A percentile compares a stretch with the other conserved stretches of the same genome.
phyloP scores from a whole-genome alignment of 2,329 filamentous ascomycete genomes.

The Beauveria bassiana region DNA sequence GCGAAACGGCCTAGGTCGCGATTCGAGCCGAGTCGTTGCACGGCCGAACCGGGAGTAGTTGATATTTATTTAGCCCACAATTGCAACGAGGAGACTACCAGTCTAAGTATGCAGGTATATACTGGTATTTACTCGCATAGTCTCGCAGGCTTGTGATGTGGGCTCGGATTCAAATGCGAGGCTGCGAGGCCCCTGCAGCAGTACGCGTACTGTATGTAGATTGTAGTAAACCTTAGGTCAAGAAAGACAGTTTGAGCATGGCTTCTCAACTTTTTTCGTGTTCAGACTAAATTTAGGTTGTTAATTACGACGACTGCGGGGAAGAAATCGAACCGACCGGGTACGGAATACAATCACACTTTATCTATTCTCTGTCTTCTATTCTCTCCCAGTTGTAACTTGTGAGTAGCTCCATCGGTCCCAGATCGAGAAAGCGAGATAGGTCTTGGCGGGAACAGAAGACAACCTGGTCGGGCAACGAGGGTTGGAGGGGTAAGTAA shows the following conservation, averaged over 20 bases:
- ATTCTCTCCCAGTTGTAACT: background rate
- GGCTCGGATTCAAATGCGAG: conserved; percentile 7
- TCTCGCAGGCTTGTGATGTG: background rate
- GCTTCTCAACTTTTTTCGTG: background rate
- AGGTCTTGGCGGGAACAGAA: background rate
- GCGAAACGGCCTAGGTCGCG: background rate
- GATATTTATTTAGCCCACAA: background rate
- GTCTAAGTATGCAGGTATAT: background rate
- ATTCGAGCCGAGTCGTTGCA: background rate
- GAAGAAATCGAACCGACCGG: too few relatives aligned
- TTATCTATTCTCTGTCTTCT: background rate
- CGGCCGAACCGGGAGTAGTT: background rate
- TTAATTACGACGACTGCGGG: too few relatives aligned
- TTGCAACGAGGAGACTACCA: background rate
- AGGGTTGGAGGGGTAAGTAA: background rate
- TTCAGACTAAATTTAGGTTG: too few relatives aligned
- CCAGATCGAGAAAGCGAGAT: background rate
- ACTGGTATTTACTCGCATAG: background rate
- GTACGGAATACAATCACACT: background rate
- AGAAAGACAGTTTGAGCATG: background rate
- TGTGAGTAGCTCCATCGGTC: background rate
- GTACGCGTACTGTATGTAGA: background rate
- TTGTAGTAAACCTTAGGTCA: background rate
- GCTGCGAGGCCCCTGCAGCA: background rate
- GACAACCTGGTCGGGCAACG: background rate